phyloP scores from a whole-genome alignment of 2,329 filamentous ascomycete species.

The Fusarium sp. region DNA sequence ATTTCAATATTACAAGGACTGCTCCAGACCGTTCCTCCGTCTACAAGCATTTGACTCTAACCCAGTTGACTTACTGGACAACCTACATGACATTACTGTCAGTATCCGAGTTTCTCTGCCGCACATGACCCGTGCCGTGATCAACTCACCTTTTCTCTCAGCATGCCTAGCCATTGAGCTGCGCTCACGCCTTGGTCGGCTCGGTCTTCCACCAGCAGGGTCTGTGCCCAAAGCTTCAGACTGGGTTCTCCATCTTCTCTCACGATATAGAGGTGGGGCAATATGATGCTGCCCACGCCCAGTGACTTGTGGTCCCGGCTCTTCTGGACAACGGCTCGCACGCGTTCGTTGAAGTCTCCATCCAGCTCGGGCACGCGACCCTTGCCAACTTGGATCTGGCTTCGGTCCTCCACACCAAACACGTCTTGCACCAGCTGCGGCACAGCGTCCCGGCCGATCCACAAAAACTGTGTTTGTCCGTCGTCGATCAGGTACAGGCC shows the following conservation, averaged over 20 bases:
- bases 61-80: constrained; percentile 48
- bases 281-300: constrained; percentile 91
- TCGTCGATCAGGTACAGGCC: constrained; percentile 97
- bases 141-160: constrained; percentile 87
- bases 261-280: constrained; percentile 92
- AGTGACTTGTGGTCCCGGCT: constrained; percentile 86
- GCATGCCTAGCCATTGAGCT: constrained; percentile 89
- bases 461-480: constrained; percentile 96
- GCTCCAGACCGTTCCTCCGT: constrained; percentile 31
- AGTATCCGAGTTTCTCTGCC: constrained; percentile 15
- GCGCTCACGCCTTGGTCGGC: constrained; percentile 94
- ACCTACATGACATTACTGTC: constrained; percentile 43
- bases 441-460: constrained; percentile 93
- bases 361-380: constrained; percentile 86
- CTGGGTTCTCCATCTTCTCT: constrained; percentile 96
- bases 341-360: constrained; percentile 95
- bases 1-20: constrained; percentile 41
- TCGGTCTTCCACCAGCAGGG: constrained; percentile 91
- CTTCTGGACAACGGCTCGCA: constrained; percentile 91
- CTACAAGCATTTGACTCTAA: constrained; percentile 31
- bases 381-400: constrained; percentile 91
- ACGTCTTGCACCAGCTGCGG: constrained; percentile 89
- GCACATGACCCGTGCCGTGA: background rate
- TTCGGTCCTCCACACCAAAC: constrained; percentile 86
- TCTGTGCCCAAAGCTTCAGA: constrained; percentile 96